Base-by-base conservation (phyloP, 2,329 filamentous ascomycete genomes). In the Chaetomiaceae sp. region DNA sequence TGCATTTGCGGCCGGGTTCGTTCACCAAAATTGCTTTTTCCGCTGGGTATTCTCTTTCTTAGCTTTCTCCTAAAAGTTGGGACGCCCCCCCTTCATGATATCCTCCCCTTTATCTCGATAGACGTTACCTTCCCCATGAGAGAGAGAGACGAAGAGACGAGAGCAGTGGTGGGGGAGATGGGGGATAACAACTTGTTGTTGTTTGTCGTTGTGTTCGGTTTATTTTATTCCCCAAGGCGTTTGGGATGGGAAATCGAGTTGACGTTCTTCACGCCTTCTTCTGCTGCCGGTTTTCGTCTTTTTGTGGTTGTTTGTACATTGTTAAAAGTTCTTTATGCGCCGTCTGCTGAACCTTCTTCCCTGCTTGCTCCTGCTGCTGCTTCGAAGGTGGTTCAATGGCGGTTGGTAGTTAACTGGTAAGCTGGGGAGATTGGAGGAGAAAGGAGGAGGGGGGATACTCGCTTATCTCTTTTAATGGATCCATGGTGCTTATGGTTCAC, bases 1-100 rank as follows among this genome's bases (percentile, higher is more conserved):
- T 75, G 72, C 73, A 75, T 76, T 77, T 75, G 72, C 69, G 59
- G 67, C 60, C 62, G 71, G 74, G 68, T 72, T 73, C 67, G n/a
- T 68, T 52, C 23, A 46, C 42, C 49, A 52, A 52, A 52, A 52
- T 34, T 40, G 50, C 37, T 39, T 42, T 46, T 17, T 4, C 5
- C n/a, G n/a, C n/a, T n/a, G n/a, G n/a, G n/a, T n/a, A n/a, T 34
- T 36, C 25, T 8, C 12, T 23, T 37, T 36, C 27, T 15, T 20
- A 8, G 22, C 64, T 53, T 47, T 31, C 48, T 46, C 55, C 33
- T 27, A 52, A 55, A 55, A 55, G 53, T 45, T 52, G 53, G 53
- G 53, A 38, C 23, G 43, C 49, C 49, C 25, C 42, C 49, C 49
- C 25, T 36, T 51, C 53, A 49, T 46, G 46, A 49, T 54, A 54